phyloP scores from a whole-genome alignment of 352 stramenopile genomes.

The Plasmopara muralis region DNA sequence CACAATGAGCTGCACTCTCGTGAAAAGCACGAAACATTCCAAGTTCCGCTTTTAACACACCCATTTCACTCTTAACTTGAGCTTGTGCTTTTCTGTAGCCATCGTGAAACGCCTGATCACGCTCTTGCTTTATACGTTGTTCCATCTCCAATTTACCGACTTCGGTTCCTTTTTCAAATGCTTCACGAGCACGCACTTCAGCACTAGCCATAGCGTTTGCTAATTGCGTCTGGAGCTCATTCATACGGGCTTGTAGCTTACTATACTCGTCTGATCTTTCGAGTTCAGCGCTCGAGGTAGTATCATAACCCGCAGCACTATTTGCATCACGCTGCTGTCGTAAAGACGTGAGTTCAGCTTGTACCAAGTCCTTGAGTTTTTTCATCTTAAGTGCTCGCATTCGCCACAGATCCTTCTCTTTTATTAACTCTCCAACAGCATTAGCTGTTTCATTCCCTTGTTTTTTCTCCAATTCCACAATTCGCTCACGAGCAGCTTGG shows the following conservation, averaged over 20 bases:
- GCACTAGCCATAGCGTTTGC: slow-evolving; percentile 26
- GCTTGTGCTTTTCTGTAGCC: slow-evolving; percentile 33
- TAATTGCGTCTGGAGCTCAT: slow-evolving; percentile 31
- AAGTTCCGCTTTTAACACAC: slow-evolving; percentile 38
- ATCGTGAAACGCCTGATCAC: slow-evolving; percentile 25
- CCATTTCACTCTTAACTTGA: slow-evolving; percentile 33
- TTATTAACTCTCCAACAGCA: slow-evolving; percentile 22
- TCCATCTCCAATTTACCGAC: slow-evolving; percentile 34
- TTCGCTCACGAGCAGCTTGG: slow-evolving; percentile 10
- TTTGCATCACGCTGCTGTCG: slow-evolving; percentile 26
- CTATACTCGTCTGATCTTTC: slow-evolving; percentile 14
- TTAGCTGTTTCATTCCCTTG: background rate
- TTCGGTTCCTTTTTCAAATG: slow-evolving; percentile 38
- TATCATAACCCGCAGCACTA: slow-evolving; percentile 5
- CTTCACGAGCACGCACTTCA: slow-evolving; percentile 29
- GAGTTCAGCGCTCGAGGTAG: background rate
- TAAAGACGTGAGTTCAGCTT: slow-evolving; percentile 44
- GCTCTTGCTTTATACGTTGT: slow-evolving; percentile 25
- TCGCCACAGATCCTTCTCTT: slow-evolving; percentile 74
- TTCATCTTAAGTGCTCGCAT: slow-evolving; percentile 81
- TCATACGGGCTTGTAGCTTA: slow-evolving; percentile 29
- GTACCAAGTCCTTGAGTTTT: slow-evolving; percentile 66
- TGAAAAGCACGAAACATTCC: slow-evolving; percentile 43
- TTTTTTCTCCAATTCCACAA: slow-evolving; percentile 23
- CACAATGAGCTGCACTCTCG: slow-evolving; percentile 31